Base-by-base conservation (phyloP, 441 rosid species). In the Capsella rubella region DNA sequence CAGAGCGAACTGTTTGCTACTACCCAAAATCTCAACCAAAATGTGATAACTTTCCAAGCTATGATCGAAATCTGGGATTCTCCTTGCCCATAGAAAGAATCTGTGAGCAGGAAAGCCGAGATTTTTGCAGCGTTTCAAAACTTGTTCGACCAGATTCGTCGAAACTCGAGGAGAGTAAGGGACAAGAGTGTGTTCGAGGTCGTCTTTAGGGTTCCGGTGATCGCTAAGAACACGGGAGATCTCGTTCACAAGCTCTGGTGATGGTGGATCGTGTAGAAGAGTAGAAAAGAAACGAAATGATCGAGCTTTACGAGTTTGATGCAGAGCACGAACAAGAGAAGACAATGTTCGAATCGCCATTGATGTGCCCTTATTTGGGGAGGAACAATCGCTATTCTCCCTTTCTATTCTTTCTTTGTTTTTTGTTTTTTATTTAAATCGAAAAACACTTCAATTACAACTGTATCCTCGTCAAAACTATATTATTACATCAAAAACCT, bases 101-200 rank as follows among this genome's bases (percentile, higher is more conserved):
- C 97, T 84, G 75, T 94, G 99, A 27, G 99, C 89, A 4, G 97
- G 59, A 73, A 90, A 90, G 1, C 95, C 95, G 31, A 92, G 94
- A 68, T 89, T 86, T 74, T 86, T 89, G 84, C 97, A 92, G 67
- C 96, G 91, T 42, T 92, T 94, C 67, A 94, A 78, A 42, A 92
- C 97, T 65, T 94, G 93, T 65, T 92, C 97, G 37, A 90, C 92
- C 3, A 89, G 72, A 74, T 82, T 77, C 3, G 91, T 18, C 27
- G 97, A 89, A 2, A 94, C 45, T 21, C 43, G 80, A 0, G 93
- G 69, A 53, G 91, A 81, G 85, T 81, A 89, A 18, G 77, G 0
- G 39, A 12, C 49, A 6, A 87, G 95, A 58, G 88, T 82, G 82
- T 50, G 82, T 53, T 92, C 90, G 43, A 94, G 83, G 70, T 94